Evolutionary conservation across 2,329 filamentous ascomycete genomes (phyloP).

Genomic region (Paramyrothecium sp.): DNA sequence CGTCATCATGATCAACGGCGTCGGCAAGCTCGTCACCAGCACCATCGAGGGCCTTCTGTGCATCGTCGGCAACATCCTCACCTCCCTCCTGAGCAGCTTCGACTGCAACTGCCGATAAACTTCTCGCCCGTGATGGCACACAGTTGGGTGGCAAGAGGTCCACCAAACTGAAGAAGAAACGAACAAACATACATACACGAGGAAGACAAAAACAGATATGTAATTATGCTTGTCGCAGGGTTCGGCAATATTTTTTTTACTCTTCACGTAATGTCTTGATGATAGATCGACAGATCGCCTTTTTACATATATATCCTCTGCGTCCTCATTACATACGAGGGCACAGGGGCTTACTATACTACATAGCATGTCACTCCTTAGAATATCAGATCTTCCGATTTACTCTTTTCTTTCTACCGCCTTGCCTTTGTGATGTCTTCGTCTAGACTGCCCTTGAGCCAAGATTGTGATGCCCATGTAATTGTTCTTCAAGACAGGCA

Average conservation of each 20-base stretch:
- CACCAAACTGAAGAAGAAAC: neutral
- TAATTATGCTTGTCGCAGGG: neutral
- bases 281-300: neutral
- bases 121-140: neutral
- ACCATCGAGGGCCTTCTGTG: slow-evolving; percentile 28
- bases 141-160: neutral
- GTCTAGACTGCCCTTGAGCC: too few species aligned
- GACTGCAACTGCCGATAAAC: slow-evolving; percentile 30
- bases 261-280: neutral
- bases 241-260: neutral
- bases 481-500: too few species aligned
- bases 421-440: too few species aligned
- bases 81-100: slow-evolving; percentile 25
- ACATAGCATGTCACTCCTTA: neutral
- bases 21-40: slow-evolving; percentile 21
- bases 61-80: slow-evolving; percentile 28
- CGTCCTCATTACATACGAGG: neutral
- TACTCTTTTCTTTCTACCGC: neutral
- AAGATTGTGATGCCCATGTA: too few species aligned
- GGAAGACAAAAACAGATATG: neutral
- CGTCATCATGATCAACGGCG: slow-evolving; percentile 22
- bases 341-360: neutral
- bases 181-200: neutral
- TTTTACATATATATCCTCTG: neutral
- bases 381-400: neutral